phyloP scores from a whole-genome alignment of 202 grass and related monocot genomes.

The Cymbopogon flexuosus region DNA sequence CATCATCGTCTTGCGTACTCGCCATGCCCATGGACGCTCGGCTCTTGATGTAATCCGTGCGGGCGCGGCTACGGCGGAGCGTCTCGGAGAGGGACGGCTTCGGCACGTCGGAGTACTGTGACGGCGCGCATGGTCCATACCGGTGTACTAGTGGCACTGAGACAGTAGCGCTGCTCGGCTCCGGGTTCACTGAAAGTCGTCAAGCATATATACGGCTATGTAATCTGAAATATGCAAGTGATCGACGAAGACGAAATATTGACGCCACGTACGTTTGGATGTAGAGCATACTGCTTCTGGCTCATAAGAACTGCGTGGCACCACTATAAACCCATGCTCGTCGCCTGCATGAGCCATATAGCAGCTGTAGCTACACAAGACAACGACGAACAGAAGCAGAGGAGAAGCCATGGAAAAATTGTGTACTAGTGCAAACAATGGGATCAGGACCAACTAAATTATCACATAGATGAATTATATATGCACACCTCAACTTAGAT shows the following conservation, averaged over 20 bases:
- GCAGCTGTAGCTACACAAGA: background rate
- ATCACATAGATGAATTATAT: background rate
- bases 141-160: constrained; percentile 8
- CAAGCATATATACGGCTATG: background rate
- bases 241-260: background rate
- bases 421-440: too few species aligned
- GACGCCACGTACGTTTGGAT: background rate
- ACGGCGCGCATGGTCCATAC: constrained; percentile 5
- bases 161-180: background rate
- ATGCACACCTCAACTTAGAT: background rate
- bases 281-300: background rate
- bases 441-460: background rate
- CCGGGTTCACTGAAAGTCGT: background rate
- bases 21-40: too few species aligned
- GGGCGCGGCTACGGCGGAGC: background rate
- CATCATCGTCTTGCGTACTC: background rate
- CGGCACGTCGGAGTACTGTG: background rate
- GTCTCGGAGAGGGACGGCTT: background rate
- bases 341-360: background rate
- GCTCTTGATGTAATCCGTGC: background rate
- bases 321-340: background rate
- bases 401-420: background rate
- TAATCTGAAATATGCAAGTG: background rate
- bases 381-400: background rate
- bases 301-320: background rate